These are phyloP conservation scores for Brassica balearica DNA, from an alignment of 441 rosid genomes.

Conservation along the genomic window DNA sequence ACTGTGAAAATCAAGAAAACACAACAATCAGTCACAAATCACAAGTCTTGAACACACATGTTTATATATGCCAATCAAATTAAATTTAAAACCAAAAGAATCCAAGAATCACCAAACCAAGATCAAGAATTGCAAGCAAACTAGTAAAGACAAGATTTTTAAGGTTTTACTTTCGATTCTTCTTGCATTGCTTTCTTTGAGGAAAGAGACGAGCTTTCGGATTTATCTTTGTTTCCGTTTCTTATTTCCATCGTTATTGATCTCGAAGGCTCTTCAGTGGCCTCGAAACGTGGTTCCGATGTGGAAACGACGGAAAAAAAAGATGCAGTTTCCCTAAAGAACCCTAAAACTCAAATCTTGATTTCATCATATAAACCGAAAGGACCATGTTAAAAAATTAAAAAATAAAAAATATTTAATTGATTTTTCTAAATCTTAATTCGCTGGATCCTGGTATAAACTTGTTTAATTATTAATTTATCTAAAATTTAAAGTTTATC, in stretches of 20 bases:
- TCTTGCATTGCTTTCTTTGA: slow-evolving; percentile 1
- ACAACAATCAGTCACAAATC: neutral
- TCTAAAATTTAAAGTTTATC: neutral
- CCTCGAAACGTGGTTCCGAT: slow-evolving; percentile 1
- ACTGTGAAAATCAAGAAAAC: neutral
- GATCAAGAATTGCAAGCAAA: neutral
- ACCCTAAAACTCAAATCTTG: slow-evolving; percentile 31
- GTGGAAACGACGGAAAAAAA: slow-evolving; percentile 5
- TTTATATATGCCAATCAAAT: neutral
- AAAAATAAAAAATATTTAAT: too few relatives aligned
- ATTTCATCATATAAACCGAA: slow-evolving; percentile 7
- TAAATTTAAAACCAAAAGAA: neutral
- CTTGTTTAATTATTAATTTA: neutral
- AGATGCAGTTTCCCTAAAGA: slow-evolving; percentile 15
- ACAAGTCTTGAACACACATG: neutral
- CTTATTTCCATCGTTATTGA: slow-evolving; percentile 3
- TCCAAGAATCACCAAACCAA: slow-evolving; percentile 16
- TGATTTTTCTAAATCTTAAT: neutral
- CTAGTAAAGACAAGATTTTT: neutral
- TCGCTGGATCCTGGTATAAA: neutral
- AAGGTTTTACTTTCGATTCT: slow-evolving; percentile 21
- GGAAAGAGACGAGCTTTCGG: slow-evolving; percentile 24
- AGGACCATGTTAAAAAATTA: neutral
- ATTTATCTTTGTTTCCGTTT: neutral
- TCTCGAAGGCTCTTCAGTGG: slow-evolving; percentile 1